phyloP scores from a whole-genome alignment of 495 filamentous ascomycete genomes.

The Aspergillus taichungensis region DNA sequence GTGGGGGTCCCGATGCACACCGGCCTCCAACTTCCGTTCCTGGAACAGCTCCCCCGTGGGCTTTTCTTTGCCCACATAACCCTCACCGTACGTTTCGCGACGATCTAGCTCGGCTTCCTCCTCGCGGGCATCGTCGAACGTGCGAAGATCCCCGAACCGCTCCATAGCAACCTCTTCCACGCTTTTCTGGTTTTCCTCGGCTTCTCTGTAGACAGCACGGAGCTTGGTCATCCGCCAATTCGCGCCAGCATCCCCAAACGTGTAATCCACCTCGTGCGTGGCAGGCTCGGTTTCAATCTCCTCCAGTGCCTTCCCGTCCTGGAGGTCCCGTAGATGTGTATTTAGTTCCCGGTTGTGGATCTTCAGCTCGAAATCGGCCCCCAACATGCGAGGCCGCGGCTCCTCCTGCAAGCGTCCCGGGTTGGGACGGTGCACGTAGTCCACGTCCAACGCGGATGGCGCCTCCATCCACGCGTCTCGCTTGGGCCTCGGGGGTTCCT shows the following conservation, averaged over 20 bases:
- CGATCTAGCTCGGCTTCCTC: conserved; percentile 90
- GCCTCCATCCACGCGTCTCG: conserved; percentile 94
- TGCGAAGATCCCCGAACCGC: conserved; percentile 69
- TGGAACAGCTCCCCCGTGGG: conserved; percentile 80
- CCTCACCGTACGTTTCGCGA: conserved; percentile 72
- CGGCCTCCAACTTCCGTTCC: conserved; percentile 55
- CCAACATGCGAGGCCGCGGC: conserved; percentile 40
- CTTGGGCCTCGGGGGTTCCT: conserved; percentile 35
- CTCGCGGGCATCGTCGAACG: conserved; percentile 89
- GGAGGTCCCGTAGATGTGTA: conserved; percentile 54
- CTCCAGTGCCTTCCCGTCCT: conserved; percentile 45
- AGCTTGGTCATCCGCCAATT: conserved; percentile 95
- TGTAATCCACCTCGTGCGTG: conserved; percentile 66
- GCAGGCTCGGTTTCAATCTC: conserved; percentile 43
- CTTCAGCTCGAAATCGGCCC: conserved; percentile 62
- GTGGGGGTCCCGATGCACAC: conserved; percentile 26
- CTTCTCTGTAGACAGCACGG: conserved; percentile 72
- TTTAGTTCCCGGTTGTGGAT: conserved; percentile 81
- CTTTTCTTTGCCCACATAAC: conserved; percentile 79
- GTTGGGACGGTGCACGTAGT: conserved; percentile 66
- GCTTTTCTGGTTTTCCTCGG: conserved; percentile 58
- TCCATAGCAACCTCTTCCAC: conserved; percentile 78
- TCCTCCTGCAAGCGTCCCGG: conserved; percentile 31
- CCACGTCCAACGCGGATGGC: conserved; percentile 70
- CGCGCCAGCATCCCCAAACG: conserved; percentile 81